These are phyloP conservation scores for Pseudofabraea citricarpa DNA, from an alignment of 2,329 filamentous ascomycete species.

Conservation along the genomic window DNA sequence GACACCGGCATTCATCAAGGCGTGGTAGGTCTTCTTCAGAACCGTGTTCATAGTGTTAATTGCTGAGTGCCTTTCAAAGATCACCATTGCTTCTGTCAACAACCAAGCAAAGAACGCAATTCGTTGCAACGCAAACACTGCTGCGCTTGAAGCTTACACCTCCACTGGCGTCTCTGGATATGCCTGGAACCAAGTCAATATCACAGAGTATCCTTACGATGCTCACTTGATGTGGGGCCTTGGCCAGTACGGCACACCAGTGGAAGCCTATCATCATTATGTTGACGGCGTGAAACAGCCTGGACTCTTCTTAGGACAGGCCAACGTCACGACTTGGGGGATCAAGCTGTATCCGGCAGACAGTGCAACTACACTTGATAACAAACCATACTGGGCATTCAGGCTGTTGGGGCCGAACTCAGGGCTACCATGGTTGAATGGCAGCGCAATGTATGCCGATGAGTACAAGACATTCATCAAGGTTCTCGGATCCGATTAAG, in stretches of 20 bases:
- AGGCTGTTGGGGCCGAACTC: background rate
- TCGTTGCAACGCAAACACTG: slow-evolving; percentile 1
- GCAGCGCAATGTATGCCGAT: background rate
- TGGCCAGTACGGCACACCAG: slow-evolving; percentile 2
- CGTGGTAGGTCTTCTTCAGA: background rate
- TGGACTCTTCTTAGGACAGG: slow-evolving; percentile 1
- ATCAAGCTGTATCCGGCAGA: slow-evolving; percentile 3
- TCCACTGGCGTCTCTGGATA: slow-evolving; percentile 2
- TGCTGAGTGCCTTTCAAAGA: no score
- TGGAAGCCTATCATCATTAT: background rate
- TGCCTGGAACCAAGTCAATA: slow-evolving; percentile 2
- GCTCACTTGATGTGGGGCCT: slow-evolving; percentile 2
- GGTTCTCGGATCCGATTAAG: no score
- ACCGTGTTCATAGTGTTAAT: no score
- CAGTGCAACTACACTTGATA: background rate
- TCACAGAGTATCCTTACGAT: slow-evolving; percentile 3
- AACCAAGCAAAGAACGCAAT: background rate
- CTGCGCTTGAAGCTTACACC: background rate
- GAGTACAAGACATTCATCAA: slow-evolving; percentile 1
- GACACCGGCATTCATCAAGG: slow-evolving; percentile 3
- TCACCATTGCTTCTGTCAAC: slow-evolving; percentile 1
- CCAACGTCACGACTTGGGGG: background rate
- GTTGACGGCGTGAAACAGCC: background rate
- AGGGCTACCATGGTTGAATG: background rate
- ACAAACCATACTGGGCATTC: slow-evolving; percentile 1